Base-by-base conservation (phyloP, 1,284 basidiomycete genomes). In the Cutaneotrichosporon dermatis region DNA sequence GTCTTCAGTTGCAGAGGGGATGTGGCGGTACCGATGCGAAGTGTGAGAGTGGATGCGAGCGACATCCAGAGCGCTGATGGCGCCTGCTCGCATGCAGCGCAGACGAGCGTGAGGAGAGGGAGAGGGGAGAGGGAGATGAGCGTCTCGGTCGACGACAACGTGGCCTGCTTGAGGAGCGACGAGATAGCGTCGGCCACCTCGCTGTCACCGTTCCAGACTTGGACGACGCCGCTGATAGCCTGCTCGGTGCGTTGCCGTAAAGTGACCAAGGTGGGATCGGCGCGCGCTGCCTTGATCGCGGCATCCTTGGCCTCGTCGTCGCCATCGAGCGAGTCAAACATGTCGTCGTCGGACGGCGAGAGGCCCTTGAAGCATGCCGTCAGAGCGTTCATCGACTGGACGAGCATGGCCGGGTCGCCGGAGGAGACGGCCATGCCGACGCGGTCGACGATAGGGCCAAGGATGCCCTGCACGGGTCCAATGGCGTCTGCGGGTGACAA, bases 331-430 rank as follows among this genome's bases (percentile, higher is more conserved):
- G 67, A 59, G 45, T 85, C 83, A 15, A 86, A 80, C 54, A 88
- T 76, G 46, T 85, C 82, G 69, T 92, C 91, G 4, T 83, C 83
- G 0, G 84, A 84, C 8, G 88, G 84, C 0, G 92, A 90, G 8
- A 94, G 81, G 2, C 92, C 92, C 62, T 88, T 88, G 6, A 90
- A 88, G 41, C 91, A 85, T 8, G 90, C 90, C 0, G 89, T 84
- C 13, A 95, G 80, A 0, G 87, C 88, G 67, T 89, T 86, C 6
- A 93, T 81, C 6, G 85, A 80, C 85, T 92, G 69, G 49, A 62
- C 56, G 40, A 67, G 54, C 80, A 82, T 13, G 79, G 82, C 62
- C 78, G 82, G 25, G 16, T 51, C 50, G 34, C 41, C 48, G 9
- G 52, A 16, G 5, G 50, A 6, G 7, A 92, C 73, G 0, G 87